Conservation (phyloP, 1,284 basidiomycete genomes). For the Ganoderma sinense region DNA sequence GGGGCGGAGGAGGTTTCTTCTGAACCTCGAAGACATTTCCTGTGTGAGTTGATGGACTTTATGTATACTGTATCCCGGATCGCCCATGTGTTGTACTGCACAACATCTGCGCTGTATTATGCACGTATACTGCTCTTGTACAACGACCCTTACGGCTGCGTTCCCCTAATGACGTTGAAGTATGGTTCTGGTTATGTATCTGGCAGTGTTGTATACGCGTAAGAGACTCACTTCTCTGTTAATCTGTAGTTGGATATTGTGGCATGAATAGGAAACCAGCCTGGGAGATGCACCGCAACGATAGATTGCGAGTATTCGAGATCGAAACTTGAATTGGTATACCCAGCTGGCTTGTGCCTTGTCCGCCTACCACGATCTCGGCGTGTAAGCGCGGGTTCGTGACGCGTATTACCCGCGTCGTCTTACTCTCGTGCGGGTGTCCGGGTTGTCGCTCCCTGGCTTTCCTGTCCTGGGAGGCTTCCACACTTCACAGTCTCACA, state of each 20-base stretch:
- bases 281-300: not conserved
- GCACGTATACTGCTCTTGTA: not conserved
- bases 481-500: not conserved
- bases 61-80: not conserved
- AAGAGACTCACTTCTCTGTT: no score
- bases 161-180: no score
- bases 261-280: not conserved
- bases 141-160: not conserved
- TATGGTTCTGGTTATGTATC: not conserved
- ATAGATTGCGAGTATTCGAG: not conserved
- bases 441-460: not conserved
- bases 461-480: not conserved
- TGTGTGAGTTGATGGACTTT: not conserved
- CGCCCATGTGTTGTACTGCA: not conserved
- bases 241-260: no score
- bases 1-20: conserved; percentile 25
- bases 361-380: conserved; percentile 20
- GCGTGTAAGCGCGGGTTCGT: conserved; percentile 19
- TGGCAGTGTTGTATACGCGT: no score
- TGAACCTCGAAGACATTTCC: not conserved
- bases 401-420: conserved; percentile 16
- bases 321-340: not conserved
- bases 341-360: not conserved
- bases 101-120: not conserved
- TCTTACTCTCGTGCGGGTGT: not conserved